Base-by-base conservation (phyloP, 495 filamentous ascomycete species). In the Venustampulla echinocandica region DNA sequence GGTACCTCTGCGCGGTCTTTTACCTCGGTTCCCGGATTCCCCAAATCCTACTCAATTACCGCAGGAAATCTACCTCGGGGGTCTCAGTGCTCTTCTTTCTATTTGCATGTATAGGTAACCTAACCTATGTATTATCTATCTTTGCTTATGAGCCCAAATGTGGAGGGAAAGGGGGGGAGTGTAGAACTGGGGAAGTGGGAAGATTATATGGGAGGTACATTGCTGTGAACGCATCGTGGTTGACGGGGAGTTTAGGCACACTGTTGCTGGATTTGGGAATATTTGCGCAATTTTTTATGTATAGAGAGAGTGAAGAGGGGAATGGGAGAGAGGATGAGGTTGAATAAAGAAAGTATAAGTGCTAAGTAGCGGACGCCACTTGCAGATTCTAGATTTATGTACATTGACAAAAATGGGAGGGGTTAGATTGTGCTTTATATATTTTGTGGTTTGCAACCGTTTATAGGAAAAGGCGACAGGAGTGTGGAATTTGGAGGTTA, bases 41-140 rank as follows among this genome's bases (percentile, higher is more conserved):
- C 0, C 92, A 98, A 63, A 69, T 98, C 6, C 67, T 95, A 3
- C 76, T 96, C 23, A 98, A 98, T 60, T 90, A 82, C 64, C 75
- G 81, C 1, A 80, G 92, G 30, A 95, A 92, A 63, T 84, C 79
- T 22, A 95, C 89, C 1, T 90, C 95, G 23, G 92, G 90, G 2
- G 79, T 98, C 4, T 88, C 84, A 15, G 71, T 95, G 55, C 69
- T 98, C 0, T 98, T 98, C 69, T 98, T 98, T 68, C 67, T 97
- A 14, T 98, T 98, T 59, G 92, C 90, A 6, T 95, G 89, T 61
- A 74, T 96, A 17, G 92, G 92, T 2, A 98, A 98, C 57, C 54
- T 90, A 44, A 95, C 90, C 0, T 98, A 93, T 57, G 88, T 96
- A 4, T 59, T 95, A 14, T 84, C 78, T n/a, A 97, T 98, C 32